Conservation (phyloP, 2,329 filamentous ascomycete genomes). For the Alternaria hordeiaustralica region DNA sequence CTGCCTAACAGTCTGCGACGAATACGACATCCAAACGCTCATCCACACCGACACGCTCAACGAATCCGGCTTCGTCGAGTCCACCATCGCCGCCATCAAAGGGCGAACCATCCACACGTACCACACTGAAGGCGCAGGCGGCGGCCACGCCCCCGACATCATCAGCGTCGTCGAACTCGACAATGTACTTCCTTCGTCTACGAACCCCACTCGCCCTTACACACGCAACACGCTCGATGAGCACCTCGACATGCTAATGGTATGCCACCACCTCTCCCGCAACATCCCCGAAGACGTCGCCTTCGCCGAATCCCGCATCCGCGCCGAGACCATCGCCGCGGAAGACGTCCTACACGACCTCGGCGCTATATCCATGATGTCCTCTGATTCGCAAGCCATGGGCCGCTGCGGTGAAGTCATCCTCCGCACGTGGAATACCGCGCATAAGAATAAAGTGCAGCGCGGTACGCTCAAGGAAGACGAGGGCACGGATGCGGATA, state of each 20-base stretch:
- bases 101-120: constrained; percentile 92
- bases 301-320: constrained; percentile 92
- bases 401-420: constrained; percentile 94
- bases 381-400: constrained; percentile 94
- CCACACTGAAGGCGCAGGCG: constrained; percentile 93
- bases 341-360: constrained; percentile 96
- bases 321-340: constrained; percentile 93
- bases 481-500: constrained; percentile 79
- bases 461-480: constrained; percentile 80
- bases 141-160: constrained; percentile 94
- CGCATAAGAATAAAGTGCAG: constrained; percentile 94
- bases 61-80: constrained; percentile 95
- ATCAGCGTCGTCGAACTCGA: constrained; percentile 88
- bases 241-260: constrained; percentile 98
- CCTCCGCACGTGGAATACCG: constrained; percentile 93
- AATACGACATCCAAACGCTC: constrained; percentile 88
- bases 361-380: constrained; percentile 98
- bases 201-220: constrained; percentile 90
- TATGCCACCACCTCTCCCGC: constrained; percentile 91
- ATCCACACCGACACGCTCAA: constrained; percentile 97
- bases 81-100: constrained; percentile 85
- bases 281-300: constrained; percentile 95
- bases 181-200: constrained; percentile 89
- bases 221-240: constrained; percentile 94
- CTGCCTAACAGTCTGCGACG: constrained; percentile 81